A percentile compares a stretch with the other conserved stretches of the same genome.
These are phyloP conservation scores for Verticillium longisporum DNA, from an alignment of 2,329 filamentous ascomycete species.

Conservation along the genomic window DNA sequence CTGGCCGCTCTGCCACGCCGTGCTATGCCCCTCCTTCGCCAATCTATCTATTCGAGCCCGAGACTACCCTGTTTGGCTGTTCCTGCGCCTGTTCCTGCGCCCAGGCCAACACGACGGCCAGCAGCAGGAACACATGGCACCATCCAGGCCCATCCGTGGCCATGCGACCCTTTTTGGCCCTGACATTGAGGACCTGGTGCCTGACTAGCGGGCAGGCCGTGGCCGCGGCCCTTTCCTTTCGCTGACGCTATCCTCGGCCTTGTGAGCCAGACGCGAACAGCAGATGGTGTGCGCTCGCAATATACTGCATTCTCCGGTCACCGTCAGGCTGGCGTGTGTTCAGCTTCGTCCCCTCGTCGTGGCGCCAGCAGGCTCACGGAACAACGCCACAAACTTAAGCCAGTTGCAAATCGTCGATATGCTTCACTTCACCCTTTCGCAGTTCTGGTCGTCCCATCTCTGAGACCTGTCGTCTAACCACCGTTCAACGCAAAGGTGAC, in stretches of 20 bases:
- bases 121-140: conserved; percentile 10
- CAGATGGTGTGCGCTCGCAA: not conserved
- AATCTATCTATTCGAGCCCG: not conserved
- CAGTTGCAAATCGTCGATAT: not conserved
- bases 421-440: not conserved
- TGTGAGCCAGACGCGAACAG: not conserved
- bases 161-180: not conserved
- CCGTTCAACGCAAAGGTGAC: not conserved
- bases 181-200: not conserved
- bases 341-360: not conserved
- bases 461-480: not conserved
- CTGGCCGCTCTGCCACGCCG: not conserved
- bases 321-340: not conserved
- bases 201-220: not conserved
- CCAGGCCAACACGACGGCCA: not conserved
- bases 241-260: not conserved
- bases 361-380: not conserved
- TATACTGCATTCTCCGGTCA: not conserved
- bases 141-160: conserved; percentile 4
- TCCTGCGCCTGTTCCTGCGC: not conserved
- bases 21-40: not conserved
- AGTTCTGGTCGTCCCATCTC: not conserved
- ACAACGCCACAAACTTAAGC: not conserved
- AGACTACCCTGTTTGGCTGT: not conserved
- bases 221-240: not conserved